A percentile compares a stretch with the other conserved stretches of the same genome.
Evolutionary conservation across 495 filamentous ascomycete genomes (phyloP).

Genomic region (Opeltia flavorubescens): DNA sequence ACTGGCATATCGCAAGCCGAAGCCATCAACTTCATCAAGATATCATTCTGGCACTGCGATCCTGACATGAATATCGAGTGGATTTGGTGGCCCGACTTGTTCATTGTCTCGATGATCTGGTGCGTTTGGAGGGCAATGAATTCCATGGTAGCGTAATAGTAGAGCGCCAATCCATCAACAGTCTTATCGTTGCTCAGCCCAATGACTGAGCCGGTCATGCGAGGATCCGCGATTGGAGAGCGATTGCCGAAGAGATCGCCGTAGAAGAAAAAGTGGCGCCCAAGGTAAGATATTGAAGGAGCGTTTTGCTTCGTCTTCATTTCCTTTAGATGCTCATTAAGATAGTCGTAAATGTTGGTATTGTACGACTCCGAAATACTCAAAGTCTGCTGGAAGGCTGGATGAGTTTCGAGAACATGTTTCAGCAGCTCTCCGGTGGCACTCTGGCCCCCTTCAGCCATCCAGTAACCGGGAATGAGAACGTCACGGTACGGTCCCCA

Average conservation of each 20-base stretch:
- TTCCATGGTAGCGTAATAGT: conserved; percentile 91
- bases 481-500: conserved; percentile 97
- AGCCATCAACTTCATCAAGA: conserved; percentile 81
- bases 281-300: conserved; percentile 69
- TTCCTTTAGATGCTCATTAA: conserved; percentile 75
- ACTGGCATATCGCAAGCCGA: conserved; percentile 86
- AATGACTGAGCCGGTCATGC: conserved; percentile 79
- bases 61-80: conserved; percentile 95
- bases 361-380: conserved; percentile 64
- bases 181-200: conserved; percentile 75
- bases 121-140: conserved; percentile 94
- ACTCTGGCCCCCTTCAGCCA: conserved; percentile 92
- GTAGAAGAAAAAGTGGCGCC: conserved; percentile 93
- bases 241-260: conserved; percentile 97
- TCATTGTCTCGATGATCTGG: conserved; percentile 91
- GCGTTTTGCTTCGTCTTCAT: conserved; percentile 51
- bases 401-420: conserved; percentile 86
- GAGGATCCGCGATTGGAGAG: conserved; percentile 79
- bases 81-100: conserved; percentile 68
- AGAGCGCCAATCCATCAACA: conserved; percentile 70
- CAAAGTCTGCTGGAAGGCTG: conserved; percentile 63
- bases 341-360: conserved; percentile 81
- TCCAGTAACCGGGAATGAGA: conserved; percentile 79
- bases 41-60: conserved; percentile 87
- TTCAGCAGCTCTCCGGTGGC: conserved; percentile 90